Base-by-base conservation (phyloP, 495 filamentous ascomycete genomes). In the Achaetomiella virescens region DNA sequence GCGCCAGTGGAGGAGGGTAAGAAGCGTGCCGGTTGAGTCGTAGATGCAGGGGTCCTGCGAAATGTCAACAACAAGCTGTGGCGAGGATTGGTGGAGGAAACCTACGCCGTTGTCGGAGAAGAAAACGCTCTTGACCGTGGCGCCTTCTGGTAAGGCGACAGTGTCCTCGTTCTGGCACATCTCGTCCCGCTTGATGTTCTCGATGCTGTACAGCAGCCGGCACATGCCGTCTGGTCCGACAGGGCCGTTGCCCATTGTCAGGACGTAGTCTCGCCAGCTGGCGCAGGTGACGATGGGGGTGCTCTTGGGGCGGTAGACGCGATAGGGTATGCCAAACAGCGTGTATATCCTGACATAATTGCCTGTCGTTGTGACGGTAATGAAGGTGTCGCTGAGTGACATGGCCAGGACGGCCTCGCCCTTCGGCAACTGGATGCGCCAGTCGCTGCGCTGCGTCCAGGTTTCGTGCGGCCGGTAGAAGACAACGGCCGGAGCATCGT, bases 401-500 rank as follows among this genome's bases (percentile, higher is more conserved):
- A 98, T 88, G 45, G 91, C 87, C 52, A 81, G 80, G 31, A 96
- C 82, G 12, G 82, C 76, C 70, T 98, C 93, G 17, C 89, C 88
- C 36, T 79, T 77, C 0, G 93, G 93, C 21, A 98, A 69, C 47
- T 86, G 72, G 2, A 87, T 96, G 21, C 89, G 84, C 92, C 92
- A 98, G 66, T 98, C 95, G 24, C 81, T 84, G 55, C 95, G 77
- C 6, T 88, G 78, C 1, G 91, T 95, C 93, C 93, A 98, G 2
- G 90, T 95, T 70, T 97, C 95, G 64, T 98, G 93, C 0, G 93
- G 95, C 11, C 93, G 84, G 66, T 97, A 98, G 69, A 95, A 95
- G n/a, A 98, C 83, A 29, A 86, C 88, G 0, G 93, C 88, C 24
- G 85, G 84, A 29, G 78, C 78, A 12, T 80, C 78, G 40, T 82